Evolutionary conservation across 1,284 basidiomycete species (phyloP), one percentile per base, ranked within the genome.

Genomic region (Athelia psychrophila): DNA sequence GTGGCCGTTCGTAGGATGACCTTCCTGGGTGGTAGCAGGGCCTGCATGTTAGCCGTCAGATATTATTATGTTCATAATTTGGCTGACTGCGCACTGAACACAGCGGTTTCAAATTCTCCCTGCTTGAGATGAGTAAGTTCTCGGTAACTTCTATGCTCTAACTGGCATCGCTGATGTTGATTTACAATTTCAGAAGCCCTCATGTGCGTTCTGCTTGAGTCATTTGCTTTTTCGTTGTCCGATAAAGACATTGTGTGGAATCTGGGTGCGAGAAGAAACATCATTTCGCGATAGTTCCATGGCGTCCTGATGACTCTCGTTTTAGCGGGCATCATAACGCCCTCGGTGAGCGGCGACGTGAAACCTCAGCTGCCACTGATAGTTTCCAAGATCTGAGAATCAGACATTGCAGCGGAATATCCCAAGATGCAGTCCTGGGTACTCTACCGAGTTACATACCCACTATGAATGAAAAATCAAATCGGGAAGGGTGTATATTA

Each of bases 81-180:
- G 16, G n/a, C 27, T 19, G 5, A 44, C 46, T 3, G 25, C 44
- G 33, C 45, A 35, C 20, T 12, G 36, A 25, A 32, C 24, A 47
- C 33, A 74, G 72, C 30, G 74, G 73, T 6, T 73, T 70, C 57
- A 70, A 64, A 54, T 73, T 75, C 55, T 70, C 72, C 3, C 61
- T 68, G 52, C 58, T 73, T 16, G 72, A 75, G 58, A 72, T 74
- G 66, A 75, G 73, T 74, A 56, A 49, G 71, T 54, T n/a, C n/a
- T n/a, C n/a, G n/a, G 18, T 16, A 42, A 10, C n/a, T 42, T 18
- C 22, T 42, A 5, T 23, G 5, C n/a, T 42, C 8, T 18, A 10
- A 6, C 38, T 18, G 22, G 5, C 6, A 19, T 23, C n/a, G 38
- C 18, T 42, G 38, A 19, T 42, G 18, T 8, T 16, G n/a, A 8